Conservation (phyloP, 768 basidiomycete species). For the Termitomyces sp. region DNA sequence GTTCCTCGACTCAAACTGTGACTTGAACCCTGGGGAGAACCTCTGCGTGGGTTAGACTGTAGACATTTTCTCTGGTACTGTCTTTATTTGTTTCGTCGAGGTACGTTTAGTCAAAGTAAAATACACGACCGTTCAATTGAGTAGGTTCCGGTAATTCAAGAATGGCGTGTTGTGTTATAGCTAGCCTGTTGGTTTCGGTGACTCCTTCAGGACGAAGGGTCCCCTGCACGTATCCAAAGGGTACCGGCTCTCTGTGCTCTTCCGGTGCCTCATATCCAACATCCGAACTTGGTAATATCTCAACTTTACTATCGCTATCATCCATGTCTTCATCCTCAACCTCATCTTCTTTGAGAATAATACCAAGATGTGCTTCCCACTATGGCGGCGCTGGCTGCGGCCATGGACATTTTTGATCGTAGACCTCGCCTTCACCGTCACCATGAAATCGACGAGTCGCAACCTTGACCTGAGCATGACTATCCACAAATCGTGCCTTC, state of each 20-base stretch:
- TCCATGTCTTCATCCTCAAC: slow-evolving; percentile 1
- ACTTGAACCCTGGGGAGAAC: slow-evolving; percentile 1
- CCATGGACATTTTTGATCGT: slow-evolving; percentile 1
- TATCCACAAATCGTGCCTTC: neutral
- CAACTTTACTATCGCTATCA: neutral
- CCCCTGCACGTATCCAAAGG: slow-evolving; percentile 4
- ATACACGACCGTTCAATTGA: neutral
- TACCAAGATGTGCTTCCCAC: slow-evolving; percentile 1
- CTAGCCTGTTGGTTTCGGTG: neutral
- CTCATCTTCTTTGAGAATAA: neutral
- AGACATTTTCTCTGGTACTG: neutral
- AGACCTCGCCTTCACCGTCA: neutral
- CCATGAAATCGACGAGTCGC: neutral
- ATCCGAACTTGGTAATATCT: neutral
- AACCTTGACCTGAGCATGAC: neutral
- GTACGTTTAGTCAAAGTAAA: slow-evolving; percentile 4
- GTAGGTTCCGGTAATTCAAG: neutral
- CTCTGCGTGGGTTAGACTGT: neutral
- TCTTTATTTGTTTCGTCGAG: neutral
- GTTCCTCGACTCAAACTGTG: slow-evolving; percentile 1
- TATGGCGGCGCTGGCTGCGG: neutral
- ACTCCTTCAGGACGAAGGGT: slow-evolving; percentile 3
- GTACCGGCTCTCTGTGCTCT: slow-evolving; percentile 4
- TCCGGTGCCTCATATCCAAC: slow-evolving; percentile 3
- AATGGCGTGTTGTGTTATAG: neutral